phyloP scores from a whole-genome alignment of 176 grass and related monocot genomes.

The Juncus inflexus region DNA sequence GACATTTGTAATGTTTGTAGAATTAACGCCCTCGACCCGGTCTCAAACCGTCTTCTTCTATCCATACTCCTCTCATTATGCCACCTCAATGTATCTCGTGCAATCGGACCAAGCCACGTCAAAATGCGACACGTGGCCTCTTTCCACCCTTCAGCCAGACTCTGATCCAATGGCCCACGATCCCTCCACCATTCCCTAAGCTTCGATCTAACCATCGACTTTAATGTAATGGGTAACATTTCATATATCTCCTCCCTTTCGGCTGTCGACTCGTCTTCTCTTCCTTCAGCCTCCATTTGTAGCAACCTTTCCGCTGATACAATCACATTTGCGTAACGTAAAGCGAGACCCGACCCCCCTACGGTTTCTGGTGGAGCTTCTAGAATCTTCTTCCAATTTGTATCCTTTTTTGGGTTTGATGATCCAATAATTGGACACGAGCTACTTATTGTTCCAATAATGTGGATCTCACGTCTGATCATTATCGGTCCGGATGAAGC shows the following conservation, averaged over 20 bases:
- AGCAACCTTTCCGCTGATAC: slow-evolving; percentile 60
- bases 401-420: slow-evolving; percentile 5
- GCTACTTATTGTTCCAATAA: slow-evolving; percentile 35
- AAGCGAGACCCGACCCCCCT: slow-evolving; percentile 62
- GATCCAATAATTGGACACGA: slow-evolving; percentile 68
- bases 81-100: slow-evolving; percentile 65
- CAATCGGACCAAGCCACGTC: slow-evolving; percentile 78
- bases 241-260: slow-evolving; percentile 77
- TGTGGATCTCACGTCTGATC: slow-evolving; percentile 33
- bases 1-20: slow-evolving; percentile 81
- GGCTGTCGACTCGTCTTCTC: slow-evolving; percentile 47
- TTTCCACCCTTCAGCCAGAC: slow-evolving; percentile 75
- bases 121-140: slow-evolving; percentile 58
- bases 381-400: slow-evolving; percentile 51
- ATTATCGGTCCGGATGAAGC: slow-evolving; percentile 67
- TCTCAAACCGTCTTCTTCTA: slow-evolving; percentile 51
- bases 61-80: slow-evolving; percentile 92
- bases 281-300: slow-evolving; percentile 47
- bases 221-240: slow-evolving; percentile 71
- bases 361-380: slow-evolving; percentile 41
- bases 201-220: slow-evolving; percentile 63
- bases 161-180: slow-evolving; percentile 56
- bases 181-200: slow-evolving; percentile 81
- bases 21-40: slow-evolving; percentile 40
- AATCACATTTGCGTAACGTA: slow-evolving; percentile 79